These are phyloP conservation scores for Lecanoromycetidae sp. DNA, from an alignment of 2,329 filamentous ascomycete species.

Conservation along the genomic window DNA sequence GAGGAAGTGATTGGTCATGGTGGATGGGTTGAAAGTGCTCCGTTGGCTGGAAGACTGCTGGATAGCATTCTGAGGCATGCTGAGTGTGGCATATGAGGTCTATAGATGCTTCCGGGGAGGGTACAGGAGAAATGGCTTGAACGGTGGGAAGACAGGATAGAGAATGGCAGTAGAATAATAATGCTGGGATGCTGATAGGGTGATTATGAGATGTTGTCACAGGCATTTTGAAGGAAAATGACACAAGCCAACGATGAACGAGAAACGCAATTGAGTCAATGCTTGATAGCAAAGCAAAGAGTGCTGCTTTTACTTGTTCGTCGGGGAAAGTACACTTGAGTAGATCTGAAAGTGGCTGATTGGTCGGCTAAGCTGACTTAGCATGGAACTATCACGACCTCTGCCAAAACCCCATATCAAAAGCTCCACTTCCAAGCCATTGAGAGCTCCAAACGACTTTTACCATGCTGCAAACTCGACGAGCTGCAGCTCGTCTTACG, in stretches of 20 bases:
- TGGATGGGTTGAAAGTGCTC: conserved; percentile 52
- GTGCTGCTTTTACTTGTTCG: no score
- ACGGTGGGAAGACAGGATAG: neutral
- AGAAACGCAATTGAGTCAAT: no score
- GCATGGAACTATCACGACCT: neutral
- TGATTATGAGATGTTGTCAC: neutral
- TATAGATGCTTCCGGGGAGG: conserved; percentile 15
- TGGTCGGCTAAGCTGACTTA: conserved; percentile 4
- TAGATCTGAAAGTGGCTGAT: neutral
- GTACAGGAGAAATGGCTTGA: neutral
- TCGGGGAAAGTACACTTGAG: no score
- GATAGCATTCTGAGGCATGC: conserved; percentile 52
- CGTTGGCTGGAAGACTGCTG: conserved; percentile 50
- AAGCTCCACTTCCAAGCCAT: neutral
- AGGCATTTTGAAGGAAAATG: neutral
- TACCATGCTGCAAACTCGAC: conserved; percentile 5
- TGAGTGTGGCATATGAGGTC: conserved; percentile 55
- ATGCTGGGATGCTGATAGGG: neutral
- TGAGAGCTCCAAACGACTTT: neutral
- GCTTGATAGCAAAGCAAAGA: no score
- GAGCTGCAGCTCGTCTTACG: conserved; percentile 1
- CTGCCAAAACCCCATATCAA: neutral
- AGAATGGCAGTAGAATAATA: neutral
- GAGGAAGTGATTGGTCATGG: conserved; percentile 53
- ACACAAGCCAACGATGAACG: no score